phyloP scores from a whole-genome alignment of 192 early-diverging fungal genomes.

The Coemansia sp. region DNA sequence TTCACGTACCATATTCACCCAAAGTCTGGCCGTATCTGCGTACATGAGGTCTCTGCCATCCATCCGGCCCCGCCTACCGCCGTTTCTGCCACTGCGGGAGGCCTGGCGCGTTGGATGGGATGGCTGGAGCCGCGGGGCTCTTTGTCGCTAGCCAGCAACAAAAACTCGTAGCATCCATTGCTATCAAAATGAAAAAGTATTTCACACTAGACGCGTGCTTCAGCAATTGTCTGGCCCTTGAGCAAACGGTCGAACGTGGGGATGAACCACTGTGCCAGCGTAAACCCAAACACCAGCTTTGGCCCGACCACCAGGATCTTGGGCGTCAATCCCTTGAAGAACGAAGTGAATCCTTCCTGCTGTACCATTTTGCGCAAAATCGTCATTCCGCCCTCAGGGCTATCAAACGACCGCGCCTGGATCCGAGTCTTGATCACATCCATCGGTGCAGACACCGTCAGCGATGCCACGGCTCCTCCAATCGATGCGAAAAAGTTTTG shows the following conservation, averaged over 20 bases:
- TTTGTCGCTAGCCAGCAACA: slow-evolving; percentile 16
- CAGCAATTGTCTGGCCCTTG: slow-evolving; percentile 16
- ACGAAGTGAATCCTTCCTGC: slow-evolving; percentile 85
- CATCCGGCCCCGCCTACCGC: slow-evolving; percentile 42
- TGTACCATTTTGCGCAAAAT: slow-evolving; percentile 88
- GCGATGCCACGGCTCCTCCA: slow-evolving; percentile 90
- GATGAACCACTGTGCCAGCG: slow-evolving; percentile 93
- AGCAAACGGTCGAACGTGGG: slow-evolving; percentile 56
- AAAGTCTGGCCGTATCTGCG: slow-evolving; percentile 18
- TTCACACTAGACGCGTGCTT: neutral
- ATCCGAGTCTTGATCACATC: slow-evolving; percentile 99
- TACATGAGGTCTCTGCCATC: slow-evolving; percentile 46
- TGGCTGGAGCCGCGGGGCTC: slow-evolving; percentile 43
- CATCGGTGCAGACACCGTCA: slow-evolving; percentile 91
- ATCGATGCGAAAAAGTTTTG: slow-evolving; percentile 97
- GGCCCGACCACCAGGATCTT: slow-evolving; percentile 89
- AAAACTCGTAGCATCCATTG: neutral
- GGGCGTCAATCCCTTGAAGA: slow-evolving; percentile 95
- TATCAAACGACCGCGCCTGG: slow-evolving; percentile 85
- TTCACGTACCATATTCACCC: slow-evolving; percentile 39
- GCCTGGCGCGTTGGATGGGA: slow-evolving; percentile 39
- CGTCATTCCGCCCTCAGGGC: slow-evolving; percentile 80
- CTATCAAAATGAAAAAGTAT: neutral
- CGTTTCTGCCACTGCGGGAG: slow-evolving; percentile 24
- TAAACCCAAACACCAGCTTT: slow-evolving; percentile 97